These are phyloP conservation scores for Leccinum subfulvum DNA, from an alignment of 1,284 basidiomycete species.

Conservation along the genomic window DNA sequence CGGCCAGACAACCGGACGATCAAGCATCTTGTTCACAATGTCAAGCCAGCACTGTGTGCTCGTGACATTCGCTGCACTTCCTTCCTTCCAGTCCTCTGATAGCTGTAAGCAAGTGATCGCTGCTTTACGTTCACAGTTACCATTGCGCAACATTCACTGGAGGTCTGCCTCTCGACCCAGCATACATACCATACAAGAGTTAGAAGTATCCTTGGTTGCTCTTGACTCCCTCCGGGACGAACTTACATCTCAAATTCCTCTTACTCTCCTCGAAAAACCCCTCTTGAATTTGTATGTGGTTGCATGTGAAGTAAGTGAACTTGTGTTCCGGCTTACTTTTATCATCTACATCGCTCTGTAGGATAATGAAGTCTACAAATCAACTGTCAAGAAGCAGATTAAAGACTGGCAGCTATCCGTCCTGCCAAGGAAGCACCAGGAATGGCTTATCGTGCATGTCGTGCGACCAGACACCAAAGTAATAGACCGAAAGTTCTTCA, in stretches of 20 bases:
- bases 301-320: constrained; percentile 73
- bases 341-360: constrained; percentile 33
- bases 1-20: neutral
- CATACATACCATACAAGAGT: constrained; percentile 82
- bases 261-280: constrained; percentile 80
- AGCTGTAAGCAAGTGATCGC: constrained; percentile 70
- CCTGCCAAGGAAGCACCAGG: constrained; percentile 73
- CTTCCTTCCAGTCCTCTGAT: constrained; percentile 60
- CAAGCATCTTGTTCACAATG: constrained; percentile 19
- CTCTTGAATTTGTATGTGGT: constrained; percentile 85
- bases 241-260: constrained; percentile 72
- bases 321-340: neutral
- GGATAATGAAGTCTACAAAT: constrained; percentile 86
- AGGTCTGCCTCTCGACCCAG: constrained; percentile 68
- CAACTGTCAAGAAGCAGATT: constrained; percentile 77
- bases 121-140: constrained; percentile 72
- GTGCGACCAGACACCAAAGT: constrained; percentile 66
- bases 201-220: constrained; percentile 73
- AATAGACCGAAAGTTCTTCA: constrained; percentile 68
- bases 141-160: constrained; percentile 90
- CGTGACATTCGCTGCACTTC: constrained; percentile 66
- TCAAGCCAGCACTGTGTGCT: constrained; percentile 43
- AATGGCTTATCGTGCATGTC: constrained; percentile 88
- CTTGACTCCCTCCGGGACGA: constrained; percentile 74
- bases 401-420: constrained; percentile 85